phyloP scores from a whole-genome alignment of 306 rosid species.

The Castanea mollissima region DNA sequence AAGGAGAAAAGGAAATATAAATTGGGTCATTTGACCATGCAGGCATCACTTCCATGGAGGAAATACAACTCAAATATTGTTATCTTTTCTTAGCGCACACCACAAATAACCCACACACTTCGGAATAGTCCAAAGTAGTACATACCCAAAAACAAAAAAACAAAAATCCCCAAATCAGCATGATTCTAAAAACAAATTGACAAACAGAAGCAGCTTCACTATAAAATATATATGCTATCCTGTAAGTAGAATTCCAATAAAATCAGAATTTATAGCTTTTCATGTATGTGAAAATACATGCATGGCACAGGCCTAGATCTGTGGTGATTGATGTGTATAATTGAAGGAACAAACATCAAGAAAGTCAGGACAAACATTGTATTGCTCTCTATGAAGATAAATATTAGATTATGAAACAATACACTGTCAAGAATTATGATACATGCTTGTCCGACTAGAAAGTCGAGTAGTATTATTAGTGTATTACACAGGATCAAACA shows the following conservation, averaged over 20 bases:
- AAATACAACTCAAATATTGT: too few relatives aligned
- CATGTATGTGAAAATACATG: not conserved
- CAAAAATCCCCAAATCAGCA: not conserved
- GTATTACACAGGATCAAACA: conserved; percentile 15
- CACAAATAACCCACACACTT: not conserved
- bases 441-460: not conserved
- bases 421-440: not conserved
- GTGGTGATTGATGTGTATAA: not conserved
- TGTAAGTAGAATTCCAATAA: not conserved
- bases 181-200: not conserved
- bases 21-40: too few relatives aligned
- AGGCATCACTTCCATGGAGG: too few relatives aligned
- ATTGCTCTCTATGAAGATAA: not conserved
- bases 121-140: too few relatives aligned
- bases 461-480: not conserved
- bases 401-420: not conserved
- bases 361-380: not conserved
- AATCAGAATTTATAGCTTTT: too few relatives aligned
- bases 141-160: not conserved
- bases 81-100: not conserved
- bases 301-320: not conserved
- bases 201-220: not conserved
- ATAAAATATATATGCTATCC: not conserved
- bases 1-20: too few relatives aligned
- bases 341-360: not conserved